Base-by-base conservation (phyloP, 345 rosid genomes). In the Lepidium aucheri region DNA sequence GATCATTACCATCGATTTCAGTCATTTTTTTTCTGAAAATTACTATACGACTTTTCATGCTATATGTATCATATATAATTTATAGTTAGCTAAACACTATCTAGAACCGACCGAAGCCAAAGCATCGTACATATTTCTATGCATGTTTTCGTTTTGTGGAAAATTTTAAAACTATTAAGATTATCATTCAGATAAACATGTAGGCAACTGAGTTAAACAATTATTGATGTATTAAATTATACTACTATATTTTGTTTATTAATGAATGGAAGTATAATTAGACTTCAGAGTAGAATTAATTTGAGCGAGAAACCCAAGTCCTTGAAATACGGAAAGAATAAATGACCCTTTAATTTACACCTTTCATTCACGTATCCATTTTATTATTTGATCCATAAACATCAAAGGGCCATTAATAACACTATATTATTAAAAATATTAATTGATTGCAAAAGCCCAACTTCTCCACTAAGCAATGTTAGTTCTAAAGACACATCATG, bases 381-480 rank as follows among this genome's bases (percentile, higher is more conserved):
- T 47, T 53, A 52, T 33, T 51, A 8, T 60, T 14, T 44, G 22
- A 41, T 54, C 53, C 16, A 44, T 26, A 44, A 54, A 46, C 57
- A 53, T 22, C 24, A 46, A 35, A 49, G 67, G 24, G 55, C 72
- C 55, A 58, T 66, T 47, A 12, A 55, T 47, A 17, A 34, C 26
- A 32, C 33, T 40, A 20, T 34, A 18, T 32, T 13, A 26, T 70
- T 44, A 33, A 13, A 46, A 54, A 36, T 0, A 34, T 10, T 54
- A 18, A 64, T 36, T 58, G 67, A 43, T 34, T 58, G 67, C 76
- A 49, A 64, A 40, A 47, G 60, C 45, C 33, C 72, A 65, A 35
- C 76, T 65, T 73, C 55, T 59, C 72, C 67, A 73, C 76, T 73
- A 65, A 73, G 76, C 54, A 58, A 73, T 65, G 66, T 65, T 57